Conservation (phyloP, 2,329 filamentous ascomycete genomes). For the Claviceps digitariae region DNA sequence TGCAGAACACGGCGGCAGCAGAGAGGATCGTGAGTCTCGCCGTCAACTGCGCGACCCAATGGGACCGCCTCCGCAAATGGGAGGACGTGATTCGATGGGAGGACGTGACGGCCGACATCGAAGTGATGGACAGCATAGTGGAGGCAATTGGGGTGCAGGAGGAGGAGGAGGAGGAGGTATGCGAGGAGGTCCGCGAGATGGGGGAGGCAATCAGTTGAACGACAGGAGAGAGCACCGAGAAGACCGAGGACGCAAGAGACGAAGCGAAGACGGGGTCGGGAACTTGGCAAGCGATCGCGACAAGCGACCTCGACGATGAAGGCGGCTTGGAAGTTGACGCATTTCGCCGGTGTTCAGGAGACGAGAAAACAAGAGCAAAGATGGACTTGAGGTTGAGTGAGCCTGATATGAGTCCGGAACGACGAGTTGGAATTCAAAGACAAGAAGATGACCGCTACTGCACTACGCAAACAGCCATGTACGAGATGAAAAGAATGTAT, state of each 20-base stretch:
- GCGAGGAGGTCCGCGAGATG: conserved; percentile 19
- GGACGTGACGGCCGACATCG: conserved; percentile 21
- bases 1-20: conserved; percentile 12
- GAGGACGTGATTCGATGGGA: conserved; percentile 18
- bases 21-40: conserved; percentile 23
- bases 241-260: conserved; percentile 24
- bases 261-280: conserved; percentile 35
- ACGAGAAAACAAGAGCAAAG: not conserved
- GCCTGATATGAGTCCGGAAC: not conserved
- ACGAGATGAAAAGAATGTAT: not conserved
- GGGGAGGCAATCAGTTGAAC: conserved; percentile 16
- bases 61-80: conserved; percentile 15
- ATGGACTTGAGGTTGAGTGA: not conserved
- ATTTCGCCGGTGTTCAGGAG: not conserved
- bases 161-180: conserved; percentile 11
- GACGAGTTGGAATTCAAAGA: not conserved
- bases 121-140: conserved; percentile 11
- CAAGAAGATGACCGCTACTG: not conserved
- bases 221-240: conserved; percentile 21
- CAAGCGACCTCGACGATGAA: conserved; percentile 38
- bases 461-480: not conserved
- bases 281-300: conserved; percentile 30
- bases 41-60: conserved; percentile 17
- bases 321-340: not conserved
- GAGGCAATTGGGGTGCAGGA: conserved; percentile 11